A percentile compares a stretch with the other conserved stretches of the same genome.
Evolutionary conservation across 164 flowering plant genomes (phyloP).

Genomic region (Tetracentron sinense): DNA sequence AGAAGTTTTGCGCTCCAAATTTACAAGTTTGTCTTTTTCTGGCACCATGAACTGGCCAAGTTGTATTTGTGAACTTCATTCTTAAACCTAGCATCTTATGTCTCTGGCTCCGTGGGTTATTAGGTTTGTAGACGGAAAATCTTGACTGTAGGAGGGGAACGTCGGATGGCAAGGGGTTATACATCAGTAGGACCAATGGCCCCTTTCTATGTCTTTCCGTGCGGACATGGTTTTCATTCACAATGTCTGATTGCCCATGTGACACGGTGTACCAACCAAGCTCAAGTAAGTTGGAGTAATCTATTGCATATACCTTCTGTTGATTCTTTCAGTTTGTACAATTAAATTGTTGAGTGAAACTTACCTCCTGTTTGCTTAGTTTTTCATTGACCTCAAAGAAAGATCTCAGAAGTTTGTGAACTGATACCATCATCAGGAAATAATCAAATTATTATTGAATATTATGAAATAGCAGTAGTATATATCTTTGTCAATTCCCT

Average conservation of each 20-base stretch:
- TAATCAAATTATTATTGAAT: neutral
- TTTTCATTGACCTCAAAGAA: neutral
- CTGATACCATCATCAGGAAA: neutral
- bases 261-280: conserved; percentile 60
- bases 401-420: neutral
- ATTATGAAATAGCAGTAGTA: too few relatives aligned
- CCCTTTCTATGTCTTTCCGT: conserved; percentile 97
- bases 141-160: conserved; percentile 47
- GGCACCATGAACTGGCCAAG: neutral
- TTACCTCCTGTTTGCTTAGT: neutral
- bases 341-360: neutral
- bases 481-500: too few relatives aligned
- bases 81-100: conserved; percentile 2
- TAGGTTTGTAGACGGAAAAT: conserved; percentile 84
- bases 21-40: neutral
- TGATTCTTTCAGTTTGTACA: neutral
- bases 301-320: neutral
- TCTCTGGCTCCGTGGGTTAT: conserved; percentile 5
- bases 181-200: conserved; percentile 83
- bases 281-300: conserved; percentile 63
- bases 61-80: neutral
- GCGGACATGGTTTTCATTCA: conserved; percentile 94
- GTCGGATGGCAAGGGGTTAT: conserved; percentile 65
- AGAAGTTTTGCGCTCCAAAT: too few relatives aligned
- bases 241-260: conserved; percentile 92